Conservation (phyloP, 257 asterid species). For the Forsythia suspensa region DNA sequence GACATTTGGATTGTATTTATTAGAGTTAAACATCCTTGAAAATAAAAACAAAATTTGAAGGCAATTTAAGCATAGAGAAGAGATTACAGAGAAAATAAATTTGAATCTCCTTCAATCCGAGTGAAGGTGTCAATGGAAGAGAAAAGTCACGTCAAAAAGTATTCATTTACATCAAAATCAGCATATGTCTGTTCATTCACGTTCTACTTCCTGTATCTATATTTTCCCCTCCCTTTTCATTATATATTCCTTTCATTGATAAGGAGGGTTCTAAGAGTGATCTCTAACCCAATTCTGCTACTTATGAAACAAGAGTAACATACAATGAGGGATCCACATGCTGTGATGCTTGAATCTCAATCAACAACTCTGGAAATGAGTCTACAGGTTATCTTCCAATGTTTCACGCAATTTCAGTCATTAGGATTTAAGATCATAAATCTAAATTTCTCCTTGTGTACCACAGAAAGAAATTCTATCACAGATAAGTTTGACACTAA, state of each 20-base stretch:
- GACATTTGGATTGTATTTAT: too few relatives aligned
- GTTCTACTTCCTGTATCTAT: not conserved
- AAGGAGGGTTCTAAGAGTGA: not conserved
- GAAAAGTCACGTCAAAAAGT: not conserved
- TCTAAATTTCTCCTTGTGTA: not conserved
- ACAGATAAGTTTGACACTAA: not conserved
- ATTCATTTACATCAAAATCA: not conserved
- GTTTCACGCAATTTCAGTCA: not conserved
- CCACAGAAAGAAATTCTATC: not conserved
- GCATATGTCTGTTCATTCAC: not conserved
- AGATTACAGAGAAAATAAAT: not conserved
- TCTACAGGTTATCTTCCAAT: not conserved
- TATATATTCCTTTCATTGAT: not conserved
- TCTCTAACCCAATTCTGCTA: not conserved
- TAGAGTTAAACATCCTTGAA: not conserved
- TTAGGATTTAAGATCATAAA: not conserved
- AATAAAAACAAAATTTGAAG: too few relatives aligned
- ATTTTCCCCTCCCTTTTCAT: not conserved
- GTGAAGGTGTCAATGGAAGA: not conserved
- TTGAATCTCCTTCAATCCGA: not conserved
- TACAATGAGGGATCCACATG: not conserved
- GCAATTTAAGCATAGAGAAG: too few relatives aligned
- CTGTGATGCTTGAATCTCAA: not conserved
- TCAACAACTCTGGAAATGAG: not conserved
- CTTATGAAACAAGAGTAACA: not conserved